Percentiles rank a stretch among this genome's conserved stretches.
phyloP scores from a whole-genome alignment of 495 filamentous ascomycete species.

The Aspergillus bridgeri region DNA sequence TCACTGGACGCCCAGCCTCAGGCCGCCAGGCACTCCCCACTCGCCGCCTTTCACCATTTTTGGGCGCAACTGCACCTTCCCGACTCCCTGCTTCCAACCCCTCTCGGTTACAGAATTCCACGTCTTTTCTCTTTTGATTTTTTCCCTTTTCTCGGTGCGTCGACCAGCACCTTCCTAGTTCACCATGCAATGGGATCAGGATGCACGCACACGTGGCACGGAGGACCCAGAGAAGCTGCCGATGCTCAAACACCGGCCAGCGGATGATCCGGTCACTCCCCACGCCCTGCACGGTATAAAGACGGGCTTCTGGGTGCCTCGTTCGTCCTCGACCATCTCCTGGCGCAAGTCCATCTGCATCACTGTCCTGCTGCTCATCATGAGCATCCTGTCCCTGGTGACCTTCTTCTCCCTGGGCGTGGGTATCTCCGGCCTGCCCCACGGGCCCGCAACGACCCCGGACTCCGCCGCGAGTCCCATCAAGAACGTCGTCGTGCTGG shows the following conservation, averaged over 20 bases:
- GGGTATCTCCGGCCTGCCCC: conserved; percentile 7
- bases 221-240: conserved; percentile 1
- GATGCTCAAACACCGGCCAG: not conserved
- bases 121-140: not conserved
- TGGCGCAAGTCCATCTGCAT: conserved; percentile 1
- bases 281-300: conserved; percentile 1
- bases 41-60: not conserved
- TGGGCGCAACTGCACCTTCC: no score
- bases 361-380: conserved; percentile 1
- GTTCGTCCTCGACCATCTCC: not conserved
- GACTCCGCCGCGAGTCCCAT: conserved; percentile 31
- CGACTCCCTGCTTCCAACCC: no score
- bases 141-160: no score
- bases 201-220: not conserved
- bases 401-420: conserved; percentile 8
- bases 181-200: conserved; percentile 8
- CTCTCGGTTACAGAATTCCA: not conserved
- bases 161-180: not conserved
- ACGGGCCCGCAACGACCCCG: conserved; percentile 7
- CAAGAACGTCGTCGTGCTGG: conserved; percentile 44
- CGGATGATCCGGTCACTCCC: not conserved
- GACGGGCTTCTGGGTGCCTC: not conserved
- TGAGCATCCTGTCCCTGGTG: conserved; percentile 5
- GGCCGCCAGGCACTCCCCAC: no score
- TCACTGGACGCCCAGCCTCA: not conserved